Evolutionary conservation across 768 basidiomycete species (phyloP), one percentile per base, ranked within the genome.

Genomic region (Suillus plorans): DNA sequence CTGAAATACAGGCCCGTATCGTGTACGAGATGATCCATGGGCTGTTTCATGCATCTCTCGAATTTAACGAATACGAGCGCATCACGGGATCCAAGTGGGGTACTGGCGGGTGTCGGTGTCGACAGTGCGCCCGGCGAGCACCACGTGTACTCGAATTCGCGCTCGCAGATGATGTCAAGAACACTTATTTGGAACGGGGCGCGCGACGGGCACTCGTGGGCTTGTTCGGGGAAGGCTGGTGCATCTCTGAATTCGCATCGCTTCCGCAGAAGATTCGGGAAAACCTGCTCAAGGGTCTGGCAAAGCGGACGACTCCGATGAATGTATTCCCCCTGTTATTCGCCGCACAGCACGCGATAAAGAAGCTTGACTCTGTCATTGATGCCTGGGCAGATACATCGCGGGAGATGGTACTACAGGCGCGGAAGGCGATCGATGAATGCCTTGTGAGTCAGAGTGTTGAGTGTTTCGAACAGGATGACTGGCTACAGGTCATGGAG

Each of bases 11-110:
- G 69, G 89, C 91, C 0, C 86, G 92, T 64, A 86, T 98, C 70
- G 86, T 90, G 22, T 85, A 91, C 68, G 95, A 97, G 75, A 93
- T 96, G 86, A 84, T 90, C 69, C 95, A 96, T 70, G 94, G 95
- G 2, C 86, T 96, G 49, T 94, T 90, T 77, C 92, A 92, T 70
- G 90, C 92, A 2, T 91, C 89, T 71, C 82, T 92, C 55, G 85
- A 89, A 34, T 93, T 94, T 71, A 76, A 84, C n/a, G 87, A 89
- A 66, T 94, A 94, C 73, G 92, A 94, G 68, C 79, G 81, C 14
- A 81, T 91, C 68, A 92, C 90, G 0, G 84, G 81, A 0, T 87
- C 91, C 42, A 86, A 86, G 66, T 95, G 92, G 92, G 92, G 91
- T 34, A 86, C 87, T 0, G 90, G 89, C 3, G 93, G 92, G 1